Base-by-base conservation (phyloP, 2,329 filamentous ascomycete species). In the Claviceps digitariae region DNA sequence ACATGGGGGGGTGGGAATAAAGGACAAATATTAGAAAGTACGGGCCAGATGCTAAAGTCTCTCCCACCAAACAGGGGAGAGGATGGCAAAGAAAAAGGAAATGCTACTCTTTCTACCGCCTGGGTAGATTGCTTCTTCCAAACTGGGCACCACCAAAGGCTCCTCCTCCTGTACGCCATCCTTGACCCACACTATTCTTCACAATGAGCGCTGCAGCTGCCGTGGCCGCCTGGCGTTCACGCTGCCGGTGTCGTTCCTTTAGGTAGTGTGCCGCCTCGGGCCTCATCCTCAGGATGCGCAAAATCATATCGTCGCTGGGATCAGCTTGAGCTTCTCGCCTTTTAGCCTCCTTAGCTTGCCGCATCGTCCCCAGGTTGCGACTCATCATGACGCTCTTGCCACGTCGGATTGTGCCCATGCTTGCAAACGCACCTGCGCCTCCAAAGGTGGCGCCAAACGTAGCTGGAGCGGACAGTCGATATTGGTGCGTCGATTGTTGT, bases 231-330 rank as follows among this genome's bases (percentile, higher is more conserved):
- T 96, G 81, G 58, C 93, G 79, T 72, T 97, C 93, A 74, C 95
- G 95, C 66, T 98, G 93, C 58, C 93, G 79, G 65, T 89, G 90
- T 44, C 93, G 77, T 67, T 97, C 91, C 63, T 87, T 88, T 56
- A 98, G 75, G 69, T 98, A 98, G 36, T 80, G 74, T 49, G 83
- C 79, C 3, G 93, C 93, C 71, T 97, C 93, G 2, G 90, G 89
- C 52, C 93, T 77, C 93, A 98, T 98, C 51, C 93, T 79, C 59
- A 98, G 70, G 59, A 98, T 98, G 21, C 93, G 79, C 62, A 98
- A 69, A 59, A 98, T 97, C 87, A 97, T 97, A 66, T 98, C 93
- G 67, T 98, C 93, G 66, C 86, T 95, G 1, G 93, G 91, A 66
- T 97, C 93, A 1, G 93, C 91, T 66, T 98, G 93, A 1, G 90